These are phyloP conservation scores for Cladophialophora bantiana DNA, from an alignment of 2,329 filamentous ascomycete species.

Conservation along the genomic window DNA sequence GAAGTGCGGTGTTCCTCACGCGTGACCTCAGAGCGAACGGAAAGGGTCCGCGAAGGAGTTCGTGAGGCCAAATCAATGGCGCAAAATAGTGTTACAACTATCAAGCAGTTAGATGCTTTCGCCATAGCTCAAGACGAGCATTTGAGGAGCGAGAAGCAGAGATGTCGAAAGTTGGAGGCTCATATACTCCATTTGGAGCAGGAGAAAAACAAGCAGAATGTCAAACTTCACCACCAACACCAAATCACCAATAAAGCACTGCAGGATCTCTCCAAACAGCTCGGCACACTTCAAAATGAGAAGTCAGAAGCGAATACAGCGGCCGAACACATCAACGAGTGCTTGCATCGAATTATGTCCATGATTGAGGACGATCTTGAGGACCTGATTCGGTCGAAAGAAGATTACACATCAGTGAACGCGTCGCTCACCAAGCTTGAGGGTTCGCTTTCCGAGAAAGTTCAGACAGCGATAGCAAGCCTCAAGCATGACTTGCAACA, in stretches of 20 bases:
- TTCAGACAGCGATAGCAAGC: constrained; percentile 8
- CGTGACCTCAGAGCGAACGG: constrained; percentile 11
- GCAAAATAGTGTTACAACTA: neutral
- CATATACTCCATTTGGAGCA: constrained; percentile 31
- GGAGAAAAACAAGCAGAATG: constrained; percentile 22
- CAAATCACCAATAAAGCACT: constrained; percentile 10
- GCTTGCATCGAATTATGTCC: constrained; percentile 8
- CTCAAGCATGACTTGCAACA: constrained; percentile 17
- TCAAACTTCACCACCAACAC: constrained; percentile 2
- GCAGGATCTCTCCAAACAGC: constrained; percentile 6
- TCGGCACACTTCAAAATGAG: constrained; percentile 1
- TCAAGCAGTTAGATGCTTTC: constrained; percentile 18
- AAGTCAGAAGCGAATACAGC: neutral
- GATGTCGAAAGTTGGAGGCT: constrained; percentile 29
- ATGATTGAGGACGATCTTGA: constrained; percentile 12
- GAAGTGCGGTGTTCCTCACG: constrained; percentile 10
- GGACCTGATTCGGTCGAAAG: constrained; percentile 12
- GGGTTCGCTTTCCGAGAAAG: constrained; percentile 5
- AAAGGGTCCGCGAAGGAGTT: constrained; percentile 16
- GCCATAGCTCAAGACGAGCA: constrained; percentile 13
- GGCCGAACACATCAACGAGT: constrained; percentile 3
- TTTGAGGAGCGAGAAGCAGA: constrained; percentile 27
- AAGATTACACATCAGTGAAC: neutral
- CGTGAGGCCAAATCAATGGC: constrained; percentile 17
- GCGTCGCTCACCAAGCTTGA: constrained; percentile 4